Evolutionary conservation across 441 rosid genomes (phyloP).

Genomic region (Croton laevigatus): DNA sequence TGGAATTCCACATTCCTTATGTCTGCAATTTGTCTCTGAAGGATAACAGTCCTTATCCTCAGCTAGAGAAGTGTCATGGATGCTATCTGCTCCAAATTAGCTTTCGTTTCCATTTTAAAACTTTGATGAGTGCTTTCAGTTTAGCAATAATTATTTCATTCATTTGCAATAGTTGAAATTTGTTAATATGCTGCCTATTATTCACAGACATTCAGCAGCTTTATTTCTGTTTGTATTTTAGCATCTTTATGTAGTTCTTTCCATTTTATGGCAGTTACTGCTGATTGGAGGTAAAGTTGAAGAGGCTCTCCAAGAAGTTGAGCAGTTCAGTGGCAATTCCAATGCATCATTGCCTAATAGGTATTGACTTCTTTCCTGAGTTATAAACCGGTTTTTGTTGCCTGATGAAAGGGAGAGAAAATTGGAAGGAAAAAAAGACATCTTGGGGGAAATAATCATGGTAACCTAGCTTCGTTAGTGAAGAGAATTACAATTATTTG

Average conservation of each 20-base stretch:
- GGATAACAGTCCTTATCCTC: background rate
- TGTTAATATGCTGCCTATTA: background rate
- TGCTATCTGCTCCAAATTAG: background rate
- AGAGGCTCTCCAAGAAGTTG: slow-evolving; percentile 58
- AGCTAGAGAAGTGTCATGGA: background rate
- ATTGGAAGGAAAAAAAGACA: background rate
- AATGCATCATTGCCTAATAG: slow-evolving; percentile 50
- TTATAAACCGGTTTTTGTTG: background rate
- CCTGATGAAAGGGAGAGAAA: background rate
- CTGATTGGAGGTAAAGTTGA: slow-evolving; percentile 58
- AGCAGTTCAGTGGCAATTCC: slow-evolving; percentile 44
- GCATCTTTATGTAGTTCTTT: background rate
- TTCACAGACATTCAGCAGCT: background rate
- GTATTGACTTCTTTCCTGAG: slow-evolving; percentile 45
- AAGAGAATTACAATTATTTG: background rate
- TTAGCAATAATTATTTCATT: background rate
- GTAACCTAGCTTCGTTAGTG: background rate
- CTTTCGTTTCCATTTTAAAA: background rate
- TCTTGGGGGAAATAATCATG: background rate
- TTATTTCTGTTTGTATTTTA: background rate
- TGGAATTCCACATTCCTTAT: background rate
- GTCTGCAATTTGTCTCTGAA: background rate
- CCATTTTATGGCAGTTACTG: slow-evolving; percentile 49
- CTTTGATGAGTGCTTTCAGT: background rate
- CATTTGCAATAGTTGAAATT: background rate